Base-by-base conservation (phyloP, 352 stramenopile genomes). In the Phytophthora ohioensis region DNA sequence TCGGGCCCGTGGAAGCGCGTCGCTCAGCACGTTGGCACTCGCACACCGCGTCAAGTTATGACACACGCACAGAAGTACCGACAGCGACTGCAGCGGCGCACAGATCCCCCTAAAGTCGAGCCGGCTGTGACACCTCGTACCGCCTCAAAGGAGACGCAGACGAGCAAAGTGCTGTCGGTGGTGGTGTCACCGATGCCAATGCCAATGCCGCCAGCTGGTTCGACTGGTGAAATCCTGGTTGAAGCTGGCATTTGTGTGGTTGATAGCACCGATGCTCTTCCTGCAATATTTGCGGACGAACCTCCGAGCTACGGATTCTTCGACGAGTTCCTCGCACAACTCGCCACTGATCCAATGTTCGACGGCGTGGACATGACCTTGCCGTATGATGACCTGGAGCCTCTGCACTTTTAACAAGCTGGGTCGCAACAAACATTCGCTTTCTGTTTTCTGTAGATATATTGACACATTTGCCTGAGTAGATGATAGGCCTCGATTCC, bases 1-100 rank as follows among this genome's bases (percentile, higher is more conserved):
- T 76, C 67, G 0, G 79, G 81, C 10, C 79, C 81, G 43, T 90
- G 77, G 79, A 85, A 86, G 42, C 63, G 61, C 10, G 71, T 88
- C 17, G 78, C 82, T 1, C 57, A 62, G 27, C 35, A 79, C 47
- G 54, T 87, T 11, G 62, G 64, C 42, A 81, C 58, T 17, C 69
- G 70, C 15, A 79, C 72, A 27, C 64, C 69, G 15, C 78, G 78
- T 6, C 78, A 85, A 52, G 70, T 76, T 31, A 76, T 79, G 72
- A 73, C 67, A n/a, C 72, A 79, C 13, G 72, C 72, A 13, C 72
- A 79, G 43, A 79, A 79, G 57, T 79, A 79, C 63, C 63, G 72
- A 46, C 68, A 75, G 36, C 54, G 68, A 17, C 55, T 75, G 41
- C 62, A 71, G 21, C 68, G 68, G 2, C 42, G 53, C 12, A 51